Evolutionary conservation across 495 filamentous ascomycete genomes (phyloP), one percentile per base, ranked within the genome.

Genomic region (Neurospora sp.): DNA sequence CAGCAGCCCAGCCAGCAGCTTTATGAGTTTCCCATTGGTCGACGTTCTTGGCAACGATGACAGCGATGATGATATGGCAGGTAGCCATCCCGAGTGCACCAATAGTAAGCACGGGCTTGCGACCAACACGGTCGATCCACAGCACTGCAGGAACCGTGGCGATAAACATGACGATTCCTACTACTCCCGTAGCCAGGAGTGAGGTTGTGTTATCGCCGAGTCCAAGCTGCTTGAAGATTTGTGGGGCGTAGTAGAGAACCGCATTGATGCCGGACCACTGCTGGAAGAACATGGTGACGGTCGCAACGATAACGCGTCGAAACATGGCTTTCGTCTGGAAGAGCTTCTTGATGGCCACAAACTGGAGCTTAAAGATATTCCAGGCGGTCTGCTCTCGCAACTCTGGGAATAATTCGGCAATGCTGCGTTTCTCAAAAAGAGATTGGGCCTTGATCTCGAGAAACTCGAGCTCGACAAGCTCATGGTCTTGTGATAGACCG

Each of bases 371-470:
- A 82, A 87, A 86, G 16, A 75, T 85, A 75, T 88, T 91, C 85
- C 82, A 85, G 6, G 85, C 79, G 2, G 86, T 90, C 69, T 85
- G 83, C 61, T 90, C 88, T 2, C 85, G 84, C 7, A 93, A 77
- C 16, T 89, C 78, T 5, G 92, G 92, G 81, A 92, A 96, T 41
- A 91, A 83, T 75, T 92, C 89, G 2, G 87, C 86, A 1, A 90
- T 84, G 38, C 88, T 91, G 17, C 91, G 87, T 81, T 94, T 93
- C 81, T 96, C 93, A 71, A 94, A 92, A 70, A 90, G 85, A 5
- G 90, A 90, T 72, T 93, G 91, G 0, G 92, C 91, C 78, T 91
- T 90, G 80, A 97, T 94, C 78, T 96, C 93, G 39, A 93, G 84
- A 79, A 90, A 94, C 75, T 95, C 93, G 37, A 92, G 86, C 76